Evolutionary conservation across 495 filamentous ascomycete genomes (phyloP).

Genomic region (Umbilicaria muhlenbergii): DNA sequence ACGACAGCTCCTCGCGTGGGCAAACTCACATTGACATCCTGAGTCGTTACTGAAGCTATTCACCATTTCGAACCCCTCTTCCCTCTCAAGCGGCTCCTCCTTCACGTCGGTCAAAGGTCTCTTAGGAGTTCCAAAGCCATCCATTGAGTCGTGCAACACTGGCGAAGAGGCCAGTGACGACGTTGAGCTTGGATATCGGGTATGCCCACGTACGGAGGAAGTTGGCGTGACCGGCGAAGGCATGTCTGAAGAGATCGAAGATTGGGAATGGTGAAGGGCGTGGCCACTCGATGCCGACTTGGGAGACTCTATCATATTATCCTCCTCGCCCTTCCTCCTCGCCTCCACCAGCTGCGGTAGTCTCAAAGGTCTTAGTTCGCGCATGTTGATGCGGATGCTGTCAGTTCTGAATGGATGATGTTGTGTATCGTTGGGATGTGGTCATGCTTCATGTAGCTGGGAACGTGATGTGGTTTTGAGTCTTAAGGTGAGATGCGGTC

Average conservation of each 20-base stretch:
- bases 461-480: too few relatives aligned
- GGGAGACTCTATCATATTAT: slow-evolving; percentile 5
- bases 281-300: background rate
- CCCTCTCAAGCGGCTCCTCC: slow-evolving; percentile 31
- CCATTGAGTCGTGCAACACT: slow-evolving; percentile 33
- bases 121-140: slow-evolving; percentile 24
- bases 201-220: slow-evolving; percentile 11
- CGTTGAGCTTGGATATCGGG: slow-evolving; percentile 32
- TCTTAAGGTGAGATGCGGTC: too few relatives aligned
- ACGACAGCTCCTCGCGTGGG: background rate
- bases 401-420: too few relatives aligned
- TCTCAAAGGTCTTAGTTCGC: slow-evolving; percentile 11
- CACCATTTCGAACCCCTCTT: slow-evolving; percentile 21
- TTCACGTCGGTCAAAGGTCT: slow-evolving; percentile 35
- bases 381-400: slow-evolving; percentile 1
- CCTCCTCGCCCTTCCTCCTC: slow-evolving; percentile 5
- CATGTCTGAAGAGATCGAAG: slow-evolving; percentile 10
- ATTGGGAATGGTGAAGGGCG: slow-evolving; percentile 7
- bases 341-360: slow-evolving; percentile 14
- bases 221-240: slow-evolving; percentile 13
- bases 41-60: slow-evolving; percentile 4
- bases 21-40: background rate
- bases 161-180: slow-evolving; percentile 43
- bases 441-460: too few relatives aligned
- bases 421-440: too few relatives aligned